Evolutionary conservation across 176 grass and related monocot genomes (phyloP).

Genomic region (Aegilops sharonensis): DNA sequence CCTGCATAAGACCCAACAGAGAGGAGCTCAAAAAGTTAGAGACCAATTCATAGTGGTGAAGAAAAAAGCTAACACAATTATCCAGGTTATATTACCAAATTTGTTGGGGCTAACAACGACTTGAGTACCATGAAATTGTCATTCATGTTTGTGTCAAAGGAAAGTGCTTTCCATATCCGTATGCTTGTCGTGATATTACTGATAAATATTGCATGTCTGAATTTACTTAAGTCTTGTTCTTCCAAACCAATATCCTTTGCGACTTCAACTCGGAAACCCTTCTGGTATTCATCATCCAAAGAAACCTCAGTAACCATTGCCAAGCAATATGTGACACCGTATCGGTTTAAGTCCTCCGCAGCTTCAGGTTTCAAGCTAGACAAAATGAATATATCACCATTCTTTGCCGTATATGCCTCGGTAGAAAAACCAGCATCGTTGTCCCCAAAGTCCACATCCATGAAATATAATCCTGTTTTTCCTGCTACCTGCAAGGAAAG

Average conservation of each 20-base stretch:
- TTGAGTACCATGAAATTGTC: conserved; percentile 63
- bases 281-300: conserved; percentile 44
- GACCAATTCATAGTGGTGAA: background rate
- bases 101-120: conserved; percentile 36
- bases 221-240: conserved; percentile 23
- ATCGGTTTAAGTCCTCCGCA: conserved; percentile 38
- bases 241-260: conserved; percentile 6
- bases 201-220: conserved; percentile 53
- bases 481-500: conserved; percentile 31
- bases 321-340: conserved; percentile 46
- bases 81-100: conserved; percentile 40
- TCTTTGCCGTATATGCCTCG: conserved; percentile 50
- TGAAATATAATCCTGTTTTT: conserved; percentile 24
- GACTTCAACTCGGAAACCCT: conserved; percentile 52
- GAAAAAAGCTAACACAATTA: background rate
- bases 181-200: conserved; percentile 50
- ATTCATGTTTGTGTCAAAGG: conserved; percentile 5
- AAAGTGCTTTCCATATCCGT: conserved; percentile 59
- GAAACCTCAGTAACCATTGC: conserved; percentile 62
- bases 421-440: conserved; percentile 31
- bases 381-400: conserved; percentile 65
- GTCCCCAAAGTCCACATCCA: conserved; percentile 55
- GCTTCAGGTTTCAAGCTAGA: conserved; percentile 46
- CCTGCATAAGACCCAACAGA: conserved; percentile 34
- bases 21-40: conserved; percentile 1